Percentiles rank a stretch among this genome's conserved stretches.
These are phyloP conservation scores for Phanerodontia chrysosporium DNA, from an alignment of 768 basidiomycete genomes.

Conservation along the genomic window DNA sequence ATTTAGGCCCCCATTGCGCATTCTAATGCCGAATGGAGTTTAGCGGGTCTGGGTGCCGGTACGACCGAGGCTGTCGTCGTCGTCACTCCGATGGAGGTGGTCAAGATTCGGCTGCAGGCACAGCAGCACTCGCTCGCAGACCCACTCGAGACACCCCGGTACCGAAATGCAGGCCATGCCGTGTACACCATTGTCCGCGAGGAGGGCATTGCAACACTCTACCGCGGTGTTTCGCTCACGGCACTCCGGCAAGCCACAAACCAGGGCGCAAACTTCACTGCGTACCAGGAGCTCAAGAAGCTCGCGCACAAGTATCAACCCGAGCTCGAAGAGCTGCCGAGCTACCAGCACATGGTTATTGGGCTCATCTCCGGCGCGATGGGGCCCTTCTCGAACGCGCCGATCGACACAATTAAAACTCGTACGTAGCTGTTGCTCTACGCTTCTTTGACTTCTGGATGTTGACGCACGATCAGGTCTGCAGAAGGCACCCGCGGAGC, in stretches of 20 bases:
- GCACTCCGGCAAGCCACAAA: slow-evolving; percentile 97
- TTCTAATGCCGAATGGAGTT: not conserved
- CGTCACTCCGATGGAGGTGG: slow-evolving; percentile 98
- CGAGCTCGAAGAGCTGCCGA: slow-evolving; percentile 73
- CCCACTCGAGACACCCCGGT: slow-evolving; percentile 88
- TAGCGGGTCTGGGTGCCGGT: slow-evolving; percentile 92
- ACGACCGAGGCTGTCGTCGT: slow-evolving; percentile 93
- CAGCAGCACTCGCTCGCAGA: slow-evolving; percentile 97
- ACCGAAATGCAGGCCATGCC: slow-evolving; percentile 95
- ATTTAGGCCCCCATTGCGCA: not conserved
- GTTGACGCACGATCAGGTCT: slow-evolving; percentile 47
- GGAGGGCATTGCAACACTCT: slow-evolving; percentile 81
- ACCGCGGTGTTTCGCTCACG: slow-evolving; percentile 90
- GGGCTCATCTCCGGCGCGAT: slow-evolving; percentile 95
- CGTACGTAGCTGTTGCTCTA: slow-evolving; percentile 45
- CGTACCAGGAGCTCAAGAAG: slow-evolving; percentile 95
- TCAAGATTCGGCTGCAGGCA: slow-evolving; percentile 97
- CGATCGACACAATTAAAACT: slow-evolving; percentile 93
- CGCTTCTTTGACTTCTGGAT: not conserved
- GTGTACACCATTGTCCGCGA: slow-evolving; percentile 92
- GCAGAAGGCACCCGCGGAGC: slow-evolving; percentile 74
- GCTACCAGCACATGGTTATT: slow-evolving; percentile 93
- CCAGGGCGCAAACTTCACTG: slow-evolving; percentile 99
- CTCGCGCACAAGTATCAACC: slow-evolving; percentile 76
- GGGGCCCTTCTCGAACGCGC: slow-evolving; percentile 98